phyloP scores from a whole-genome alignment of 108 stramenopile species.

The Aurantiochytrium sp. region DNA sequence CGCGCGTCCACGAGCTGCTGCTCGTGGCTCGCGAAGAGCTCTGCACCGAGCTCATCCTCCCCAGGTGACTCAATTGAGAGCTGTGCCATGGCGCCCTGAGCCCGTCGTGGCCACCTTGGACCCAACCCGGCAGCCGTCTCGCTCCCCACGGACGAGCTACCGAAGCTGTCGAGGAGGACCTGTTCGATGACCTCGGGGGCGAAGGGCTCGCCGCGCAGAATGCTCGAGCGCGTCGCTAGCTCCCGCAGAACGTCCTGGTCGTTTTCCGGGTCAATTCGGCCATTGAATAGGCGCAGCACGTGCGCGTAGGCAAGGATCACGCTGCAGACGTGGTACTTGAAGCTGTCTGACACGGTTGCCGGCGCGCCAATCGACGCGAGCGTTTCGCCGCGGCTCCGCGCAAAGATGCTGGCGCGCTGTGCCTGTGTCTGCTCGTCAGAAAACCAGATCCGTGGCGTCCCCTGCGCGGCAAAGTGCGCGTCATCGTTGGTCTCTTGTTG shows the following conservation, averaged over 20 bases:
- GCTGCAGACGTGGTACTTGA: not conserved
- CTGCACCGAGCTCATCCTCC: not conserved
- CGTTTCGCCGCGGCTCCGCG: not conserved
- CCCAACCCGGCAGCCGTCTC: not conserved
- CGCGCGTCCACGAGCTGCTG: not conserved
- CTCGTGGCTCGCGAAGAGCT: not conserved
- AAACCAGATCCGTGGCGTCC: not conserved
- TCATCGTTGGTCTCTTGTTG: not conserved
- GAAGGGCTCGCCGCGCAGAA: not conserved
- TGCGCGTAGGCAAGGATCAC: not conserved
- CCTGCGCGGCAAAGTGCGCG: not conserved
- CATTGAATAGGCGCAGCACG: not conserved
- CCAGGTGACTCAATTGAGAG: too few species aligned
- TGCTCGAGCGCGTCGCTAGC: not conserved
- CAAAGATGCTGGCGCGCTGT: not conserved
- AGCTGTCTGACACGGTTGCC: not conserved
- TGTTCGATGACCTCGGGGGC: not conserved
- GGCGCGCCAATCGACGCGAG: conserved; percentile 22
- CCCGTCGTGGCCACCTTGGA: not conserved
- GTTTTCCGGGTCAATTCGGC: not conserved
- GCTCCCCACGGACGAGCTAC: not conserved
- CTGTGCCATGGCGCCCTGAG: not conserved
- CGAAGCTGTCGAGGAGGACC: not conserved
- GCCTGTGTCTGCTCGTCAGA: not conserved
- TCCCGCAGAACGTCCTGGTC: not conserved